Evolutionary conservation across 2,329 filamentous ascomycete genomes (phyloP), one percentile per base, ranked within the genome.

Genomic region (Cordyceps sp.): DNA sequence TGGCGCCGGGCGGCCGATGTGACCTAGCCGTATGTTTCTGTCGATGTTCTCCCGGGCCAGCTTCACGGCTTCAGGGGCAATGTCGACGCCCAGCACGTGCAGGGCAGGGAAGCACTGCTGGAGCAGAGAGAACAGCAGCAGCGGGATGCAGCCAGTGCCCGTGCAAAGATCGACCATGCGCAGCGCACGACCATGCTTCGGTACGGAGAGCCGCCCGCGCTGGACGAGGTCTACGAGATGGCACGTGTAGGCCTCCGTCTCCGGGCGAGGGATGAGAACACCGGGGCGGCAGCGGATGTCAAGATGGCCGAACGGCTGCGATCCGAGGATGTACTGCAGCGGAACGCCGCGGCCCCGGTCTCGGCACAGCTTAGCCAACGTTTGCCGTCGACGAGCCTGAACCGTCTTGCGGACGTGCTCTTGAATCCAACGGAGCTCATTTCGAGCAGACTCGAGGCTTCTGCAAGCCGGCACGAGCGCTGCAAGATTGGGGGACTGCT

Each of bases 281-380:
- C 82, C 82, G 10, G 63, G 69, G 19, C 61, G 62, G 47, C 86
- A 94, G 33, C 66, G 57, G 29, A 98, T 78, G 26, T 93, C 78
- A 13, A 96, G 56, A 5, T 72, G 59, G 1, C 86, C 88, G 55
- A 98, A 96, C 2, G 79, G 90, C 50, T 94, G 85, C 5, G 76
- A 75, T 4, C 85, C 85, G 2, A 98, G 59, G 16, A 96, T 66
- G 49, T 96, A 96, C 52, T 96, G 90, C 22, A 98, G 56, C 2
- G 90, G 90, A 36, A 75, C 69, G 1, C 84, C 84, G 8, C 50
- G 53, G 8, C 65, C 61, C 22, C 73, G 59, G 30, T 58, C 52
- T 4, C 50, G 51, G 38, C 67, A 72, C 6, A 75, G 50, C 2
- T 45, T 38, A 7, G 51, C 39, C 3, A 69, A 37, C 13, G 34